Conservation (phyloP, 257 asterid species). For the Paulownia fortunei region DNA sequence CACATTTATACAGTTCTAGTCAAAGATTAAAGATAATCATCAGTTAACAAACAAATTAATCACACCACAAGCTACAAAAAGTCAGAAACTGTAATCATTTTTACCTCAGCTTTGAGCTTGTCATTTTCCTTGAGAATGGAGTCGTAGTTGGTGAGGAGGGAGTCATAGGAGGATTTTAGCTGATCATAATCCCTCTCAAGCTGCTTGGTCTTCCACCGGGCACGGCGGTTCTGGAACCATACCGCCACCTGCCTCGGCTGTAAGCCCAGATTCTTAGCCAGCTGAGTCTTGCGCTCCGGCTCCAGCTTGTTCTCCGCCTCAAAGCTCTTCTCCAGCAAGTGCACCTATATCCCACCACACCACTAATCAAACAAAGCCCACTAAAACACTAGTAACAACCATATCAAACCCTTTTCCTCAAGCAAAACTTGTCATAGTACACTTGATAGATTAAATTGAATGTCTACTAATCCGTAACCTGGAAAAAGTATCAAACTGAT, state of each 20-base stretch:
- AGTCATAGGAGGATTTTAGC: slow-evolving; percentile 83
- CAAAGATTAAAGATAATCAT: too few relatives aligned
- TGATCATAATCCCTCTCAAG: slow-evolving; percentile 91
- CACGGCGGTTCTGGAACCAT: slow-evolving; percentile 99
- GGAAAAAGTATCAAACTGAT: background rate
- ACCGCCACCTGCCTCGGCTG: slow-evolving; percentile 99
- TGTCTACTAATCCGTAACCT: background rate
- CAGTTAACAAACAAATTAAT: background rate
- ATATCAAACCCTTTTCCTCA: background rate
- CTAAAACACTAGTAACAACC: too few relatives aligned
- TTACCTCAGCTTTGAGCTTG: slow-evolving; percentile 92
- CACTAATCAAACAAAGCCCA: background rate
- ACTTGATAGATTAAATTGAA: background rate
- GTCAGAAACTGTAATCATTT: background rate
- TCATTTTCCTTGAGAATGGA: slow-evolving; percentile 77
- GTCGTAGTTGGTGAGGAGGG: slow-evolving; percentile 76
- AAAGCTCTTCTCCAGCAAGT: slow-evolving; percentile 93
- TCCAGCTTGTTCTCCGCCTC: slow-evolving; percentile 97
- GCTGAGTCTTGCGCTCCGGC: slow-evolving; percentile 91
- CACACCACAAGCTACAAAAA: background rate
- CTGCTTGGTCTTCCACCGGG: slow-evolving; percentile 98
- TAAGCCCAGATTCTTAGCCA: slow-evolving; percentile 88
- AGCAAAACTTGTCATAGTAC: too few relatives aligned
- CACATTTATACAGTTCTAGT: background rate
- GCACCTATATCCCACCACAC: slow-evolving; percentile 60